Evolutionary conservation across 2,329 filamentous ascomycete species (phyloP), one percentile per base, ranked within the genome.

Genomic region (Exserohilum turcica): DNA sequence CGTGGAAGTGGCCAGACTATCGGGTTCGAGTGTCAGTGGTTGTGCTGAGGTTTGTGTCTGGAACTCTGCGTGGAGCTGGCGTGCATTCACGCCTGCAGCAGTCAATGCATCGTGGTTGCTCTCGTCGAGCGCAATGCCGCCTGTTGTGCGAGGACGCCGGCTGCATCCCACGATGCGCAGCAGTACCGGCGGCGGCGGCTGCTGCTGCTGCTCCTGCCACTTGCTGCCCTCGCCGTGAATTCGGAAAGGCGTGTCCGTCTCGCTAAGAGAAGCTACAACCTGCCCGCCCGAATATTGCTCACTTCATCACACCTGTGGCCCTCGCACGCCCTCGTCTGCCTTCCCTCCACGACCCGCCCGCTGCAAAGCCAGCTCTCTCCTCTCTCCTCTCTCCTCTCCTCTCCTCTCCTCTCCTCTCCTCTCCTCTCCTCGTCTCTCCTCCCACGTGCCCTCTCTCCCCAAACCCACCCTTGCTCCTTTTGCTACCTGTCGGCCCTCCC

Each of bases 231-330:
- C 59, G 55, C 39, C 54, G 29, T 60, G 44, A 57, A 64, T 63
- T 51, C 62, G 63, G 63, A 62, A 67, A 68, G 65, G 63, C 59
- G 59, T 57, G 62, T 56, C 60, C 38, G 58, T 52, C 66, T 71
- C 69, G 69, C 69, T 72, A 72, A 70, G 61, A 50, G 42, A 50
- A 63, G 56, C 56, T 62, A 60, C 58, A 57, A 58, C 56, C 57
- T 59, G 56, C 32, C 57, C 56, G 52, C 46, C 64, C 62, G 59
- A 65, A 64, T 67, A 63, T 64, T 57, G 36, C 31, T 31, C 47
- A 40, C 12, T 35, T n/a, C 32, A 32, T 43, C 46, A 48, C 43
- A 24, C 40, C 48, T 49, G 52, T 42, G 50, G 56, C 53, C 58
- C 48, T 55, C 52, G 21, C 38, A 45, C 58, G 57, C 55, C 57